Evolutionary conservation across 2,329 filamentous ascomycete genomes (phyloP).

Genomic region (Colletotrichum tofieldiae): DNA sequence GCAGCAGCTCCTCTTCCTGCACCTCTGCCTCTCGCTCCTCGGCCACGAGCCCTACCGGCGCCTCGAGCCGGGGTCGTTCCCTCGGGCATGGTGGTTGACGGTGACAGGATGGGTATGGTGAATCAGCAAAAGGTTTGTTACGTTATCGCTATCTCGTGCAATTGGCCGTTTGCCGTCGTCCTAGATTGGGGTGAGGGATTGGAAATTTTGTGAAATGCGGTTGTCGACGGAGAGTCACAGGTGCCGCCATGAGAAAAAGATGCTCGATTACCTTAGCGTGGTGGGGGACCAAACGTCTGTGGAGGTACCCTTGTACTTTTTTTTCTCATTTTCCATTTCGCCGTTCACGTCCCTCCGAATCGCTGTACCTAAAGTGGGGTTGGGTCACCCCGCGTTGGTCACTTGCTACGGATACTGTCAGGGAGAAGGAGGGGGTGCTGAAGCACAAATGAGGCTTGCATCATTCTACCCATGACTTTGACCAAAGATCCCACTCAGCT

Average conservation of each 20-base stretch:
- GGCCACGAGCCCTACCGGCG: constrained; percentile 40
- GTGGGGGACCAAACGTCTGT: constrained; percentile 27
- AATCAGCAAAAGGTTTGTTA: neutral
- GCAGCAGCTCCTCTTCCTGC: constrained; percentile 23
- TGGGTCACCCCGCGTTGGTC: constrained; percentile 22
- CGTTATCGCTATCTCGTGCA: neutral
- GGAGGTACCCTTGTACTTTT: neutral
- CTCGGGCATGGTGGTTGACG: constrained; percentile 36
- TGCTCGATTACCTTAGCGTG: constrained; percentile 32
- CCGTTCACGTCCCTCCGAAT: constrained; percentile 1
- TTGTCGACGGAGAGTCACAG: constrained; percentile 15
- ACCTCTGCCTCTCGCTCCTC: constrained; percentile 42
- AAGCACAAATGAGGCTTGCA: neutral
- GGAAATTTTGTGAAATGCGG: constrained; percentile 4
- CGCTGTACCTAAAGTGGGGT: constrained; percentile 16
- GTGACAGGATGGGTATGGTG: neutral
- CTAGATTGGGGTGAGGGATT: too few relatives aligned
- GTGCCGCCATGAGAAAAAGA: constrained; percentile 25
- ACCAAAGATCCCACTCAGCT: neutral
- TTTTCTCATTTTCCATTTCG: too few relatives aligned
- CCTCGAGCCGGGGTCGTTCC: constrained; percentile 38
- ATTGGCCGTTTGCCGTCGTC: neutral
- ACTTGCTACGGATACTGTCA: neutral
- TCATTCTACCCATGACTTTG: neutral
- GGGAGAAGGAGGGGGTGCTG: neutral